Conservation (phyloP, 306 rosid genomes). For the Quercus agrifolia region DNA sequence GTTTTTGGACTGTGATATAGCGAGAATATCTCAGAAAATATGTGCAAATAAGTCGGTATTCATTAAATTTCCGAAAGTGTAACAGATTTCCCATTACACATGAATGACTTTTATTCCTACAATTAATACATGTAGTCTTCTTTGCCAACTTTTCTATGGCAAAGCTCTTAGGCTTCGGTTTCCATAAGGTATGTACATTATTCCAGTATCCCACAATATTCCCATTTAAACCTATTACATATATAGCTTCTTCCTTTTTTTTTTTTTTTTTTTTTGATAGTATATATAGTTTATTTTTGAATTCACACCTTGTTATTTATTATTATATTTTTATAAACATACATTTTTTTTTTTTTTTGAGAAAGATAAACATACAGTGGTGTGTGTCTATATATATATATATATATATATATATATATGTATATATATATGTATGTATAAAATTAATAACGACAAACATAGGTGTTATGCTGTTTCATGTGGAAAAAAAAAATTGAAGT, state of each 20-base stretch:
- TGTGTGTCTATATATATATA: too few species aligned
- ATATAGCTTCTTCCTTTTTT: neutral
- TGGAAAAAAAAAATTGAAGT: too few species aligned
- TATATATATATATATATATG: too few species aligned
- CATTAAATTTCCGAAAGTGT: constrained; percentile 8
- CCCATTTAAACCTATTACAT: neutral
- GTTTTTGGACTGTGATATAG: neutral
- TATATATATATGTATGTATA: too few species aligned
- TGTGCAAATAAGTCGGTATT: constrained; percentile 1
- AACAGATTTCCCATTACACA: constrained; percentile 17
- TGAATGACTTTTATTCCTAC: neutral
- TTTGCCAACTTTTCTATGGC: neutral
- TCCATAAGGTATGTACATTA: neutral
- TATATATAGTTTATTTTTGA: neutral
- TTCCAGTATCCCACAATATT: neutral
- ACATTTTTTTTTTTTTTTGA: too few species aligned
- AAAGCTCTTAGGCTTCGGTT: constrained; percentile 5
- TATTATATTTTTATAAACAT: neutral
- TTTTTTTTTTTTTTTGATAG: too few species aligned
- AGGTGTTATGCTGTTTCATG: too few species aligned
- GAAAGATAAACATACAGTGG: too few species aligned
- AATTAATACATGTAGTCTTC: neutral
- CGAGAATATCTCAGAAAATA: neutral
- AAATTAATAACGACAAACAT: too few species aligned
- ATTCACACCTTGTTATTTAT: neutral